phyloP scores from a whole-genome alignment of 495 filamentous ascomycete genomes.

The Neurospora cerealis region DNA sequence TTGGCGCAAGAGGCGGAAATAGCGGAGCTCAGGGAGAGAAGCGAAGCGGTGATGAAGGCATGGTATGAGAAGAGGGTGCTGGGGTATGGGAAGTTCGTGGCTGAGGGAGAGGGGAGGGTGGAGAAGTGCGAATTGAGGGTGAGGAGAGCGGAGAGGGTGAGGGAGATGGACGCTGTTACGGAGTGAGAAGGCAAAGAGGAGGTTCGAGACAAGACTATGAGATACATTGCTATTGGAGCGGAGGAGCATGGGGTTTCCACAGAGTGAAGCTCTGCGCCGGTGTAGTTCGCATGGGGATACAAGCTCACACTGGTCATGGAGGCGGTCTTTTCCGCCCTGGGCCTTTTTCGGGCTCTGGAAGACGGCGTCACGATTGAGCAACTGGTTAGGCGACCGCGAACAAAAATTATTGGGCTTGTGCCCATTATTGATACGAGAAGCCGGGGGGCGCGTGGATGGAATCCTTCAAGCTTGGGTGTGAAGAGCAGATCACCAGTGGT shows the following conservation, averaged over 20 bases:
- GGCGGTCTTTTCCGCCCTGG: not conserved
- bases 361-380: not conserved
- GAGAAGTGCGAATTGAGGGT: constrained; percentile 57
- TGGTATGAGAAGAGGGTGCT: constrained; percentile 76
- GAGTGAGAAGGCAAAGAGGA: not conserved
- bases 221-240: not conserved
- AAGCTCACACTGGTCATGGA: not conserved
- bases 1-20: constrained; percentile 61
- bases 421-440: too few relatives aligned
- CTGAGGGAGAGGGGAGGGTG: constrained; percentile 61
- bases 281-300: not conserved
- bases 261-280: not conserved
- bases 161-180: constrained; percentile 11
- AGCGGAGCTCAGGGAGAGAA: constrained; percentile 60
- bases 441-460: not conserved
- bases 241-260: not conserved
- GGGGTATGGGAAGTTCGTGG: constrained; percentile 58
- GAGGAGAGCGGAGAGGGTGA: constrained; percentile 41
- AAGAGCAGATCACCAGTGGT: not conserved
- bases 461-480: too few relatives aligned
- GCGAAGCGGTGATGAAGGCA: constrained; percentile 57
- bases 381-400: not conserved
- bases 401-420: not conserved
- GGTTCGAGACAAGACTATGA: not conserved
- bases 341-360: not conserved